These are phyloP conservation scores for Babesia divergens DNA, from an alignment of 169 alveolate species.

Conservation along the genomic window DNA sequence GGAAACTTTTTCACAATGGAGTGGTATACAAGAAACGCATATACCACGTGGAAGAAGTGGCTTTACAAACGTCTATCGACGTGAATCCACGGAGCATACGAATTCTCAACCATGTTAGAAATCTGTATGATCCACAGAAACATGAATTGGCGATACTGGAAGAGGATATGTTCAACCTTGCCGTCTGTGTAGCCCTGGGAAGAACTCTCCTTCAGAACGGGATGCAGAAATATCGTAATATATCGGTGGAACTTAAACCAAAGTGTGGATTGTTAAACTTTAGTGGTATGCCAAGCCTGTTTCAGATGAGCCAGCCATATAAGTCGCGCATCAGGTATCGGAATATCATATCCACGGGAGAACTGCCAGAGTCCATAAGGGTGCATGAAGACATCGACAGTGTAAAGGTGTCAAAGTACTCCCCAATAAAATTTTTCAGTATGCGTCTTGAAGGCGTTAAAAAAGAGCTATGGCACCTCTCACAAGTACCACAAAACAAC, in stretches of 20 bases:
- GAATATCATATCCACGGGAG: conserved; percentile 12
- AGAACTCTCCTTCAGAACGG: conserved; percentile 17
- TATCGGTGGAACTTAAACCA: conserved; percentile 68
- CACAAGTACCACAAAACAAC: conserved; percentile 48
- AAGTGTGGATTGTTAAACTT: conserved; percentile 72
- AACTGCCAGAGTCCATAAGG: not conserved
- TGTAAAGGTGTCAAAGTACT: not conserved
- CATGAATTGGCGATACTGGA: conserved; percentile 45
- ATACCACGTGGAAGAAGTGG: conserved; percentile 38
- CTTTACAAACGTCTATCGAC: not conserved
- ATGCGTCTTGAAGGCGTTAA: conserved; percentile 13
- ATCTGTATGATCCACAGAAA: not conserved
- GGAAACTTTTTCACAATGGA: not conserved
- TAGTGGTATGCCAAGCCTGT: conserved; percentile 62
- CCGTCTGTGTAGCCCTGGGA: conserved; percentile 10
- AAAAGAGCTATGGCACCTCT: conserved; percentile 19
- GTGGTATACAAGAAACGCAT: conserved; percentile 28
- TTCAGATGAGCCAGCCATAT: conserved; percentile 64
- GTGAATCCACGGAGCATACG: conserved; percentile 16
- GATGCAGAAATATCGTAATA: conserved; percentile 20
- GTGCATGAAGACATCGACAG: not conserved
- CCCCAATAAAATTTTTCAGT: conserved; percentile 37
- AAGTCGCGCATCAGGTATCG: conserved; percentile 54
- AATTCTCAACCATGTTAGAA: not conserved
- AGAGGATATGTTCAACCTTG: conserved; percentile 46